A percentile compares a stretch with the other conserved stretches of the same genome.
Conservation (phyloP, 1,284 basidiomycete genomes). For the Omphalotus olearius region DNA sequence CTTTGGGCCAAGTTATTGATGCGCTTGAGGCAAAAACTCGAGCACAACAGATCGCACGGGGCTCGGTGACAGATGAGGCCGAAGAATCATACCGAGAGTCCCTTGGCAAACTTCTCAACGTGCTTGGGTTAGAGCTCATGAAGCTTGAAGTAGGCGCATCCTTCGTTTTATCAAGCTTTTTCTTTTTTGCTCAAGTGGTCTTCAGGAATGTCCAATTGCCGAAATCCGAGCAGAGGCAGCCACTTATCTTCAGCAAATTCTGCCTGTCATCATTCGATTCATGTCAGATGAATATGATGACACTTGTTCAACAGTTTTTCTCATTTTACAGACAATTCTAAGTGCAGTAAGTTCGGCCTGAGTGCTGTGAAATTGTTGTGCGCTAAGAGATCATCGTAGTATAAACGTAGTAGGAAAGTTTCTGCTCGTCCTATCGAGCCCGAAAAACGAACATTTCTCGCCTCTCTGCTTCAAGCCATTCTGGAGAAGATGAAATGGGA, state of each 20-base stretch:
- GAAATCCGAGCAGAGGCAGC: conserved; percentile 69
- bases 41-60: conserved; percentile 60
- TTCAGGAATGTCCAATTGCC: conserved; percentile 58
- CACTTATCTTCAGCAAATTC: conserved; percentile 60
- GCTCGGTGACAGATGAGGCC: conserved; percentile 66
- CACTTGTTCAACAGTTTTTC: conserved; percentile 81
- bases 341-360: conserved; percentile 51
- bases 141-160: conserved; percentile 74
- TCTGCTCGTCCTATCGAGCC: conserved; percentile 65
- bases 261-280: conserved; percentile 86
- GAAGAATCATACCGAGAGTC: conserved; percentile 88
- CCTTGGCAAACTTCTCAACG: conserved; percentile 82
- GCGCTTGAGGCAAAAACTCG: conserved; percentile 79
- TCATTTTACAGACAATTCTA: conserved; percentile 74
- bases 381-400: conserved; percentile 37
- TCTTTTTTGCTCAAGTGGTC: conserved; percentile 11
- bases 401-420: conserved; percentile 74
- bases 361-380: not conserved
- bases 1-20: conserved; percentile 76
- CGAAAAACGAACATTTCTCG: conserved; percentile 77
- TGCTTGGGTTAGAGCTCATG: conserved; percentile 79
- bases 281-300: conserved; percentile 88
- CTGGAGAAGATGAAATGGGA: conserved; percentile 94
- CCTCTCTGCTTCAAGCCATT: conserved; percentile 76
- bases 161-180: conserved; percentile 4